These are phyloP conservation scores for Platismatia glauca DNA, from an alignment of 495 filamentous ascomycete species.

Conservation along the genomic window DNA sequence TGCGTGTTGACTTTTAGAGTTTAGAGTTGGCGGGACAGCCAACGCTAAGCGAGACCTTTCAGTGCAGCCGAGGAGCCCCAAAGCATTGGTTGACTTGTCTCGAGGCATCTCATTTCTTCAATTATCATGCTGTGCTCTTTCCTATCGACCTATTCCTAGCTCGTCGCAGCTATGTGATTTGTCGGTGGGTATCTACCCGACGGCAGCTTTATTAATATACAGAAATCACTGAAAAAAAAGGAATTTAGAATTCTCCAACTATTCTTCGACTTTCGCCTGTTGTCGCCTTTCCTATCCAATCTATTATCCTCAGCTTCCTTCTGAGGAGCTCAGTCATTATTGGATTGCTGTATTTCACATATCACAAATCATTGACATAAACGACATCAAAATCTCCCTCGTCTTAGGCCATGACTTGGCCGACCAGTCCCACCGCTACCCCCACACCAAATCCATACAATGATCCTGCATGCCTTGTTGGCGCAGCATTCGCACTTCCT, in stretches of 20 bases:
- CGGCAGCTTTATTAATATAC: background rate
- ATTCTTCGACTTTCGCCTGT: no score
- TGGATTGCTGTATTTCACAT: background rate
- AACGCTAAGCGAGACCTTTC: background rate
- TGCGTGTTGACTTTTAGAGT: background rate
- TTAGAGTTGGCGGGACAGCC: conserved; percentile 1
- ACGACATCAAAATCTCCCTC: background rate
- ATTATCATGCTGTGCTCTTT: no score
- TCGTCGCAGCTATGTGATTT: no score
- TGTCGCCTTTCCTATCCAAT: no score
- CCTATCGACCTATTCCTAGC: no score
- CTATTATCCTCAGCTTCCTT: background rate
- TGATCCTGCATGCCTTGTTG: conserved; percentile 35
- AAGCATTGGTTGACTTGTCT: no score
- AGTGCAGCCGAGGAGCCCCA: no score
- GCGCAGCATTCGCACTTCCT: conserved; percentile 28
- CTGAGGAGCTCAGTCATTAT: background rate
- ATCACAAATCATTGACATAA: background rate
- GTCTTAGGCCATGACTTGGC: conserved; percentile 15
- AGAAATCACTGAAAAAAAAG: background rate
- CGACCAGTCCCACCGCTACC: conserved; percentile 31
- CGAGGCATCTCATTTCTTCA: no score
- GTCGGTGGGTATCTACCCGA: background rate
- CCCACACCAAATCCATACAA: conserved; percentile 37
- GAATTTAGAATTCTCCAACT: no score